Conservation (phyloP, 2,329 filamentous ascomycete species). For the Diaporthe longicolla region DNA sequence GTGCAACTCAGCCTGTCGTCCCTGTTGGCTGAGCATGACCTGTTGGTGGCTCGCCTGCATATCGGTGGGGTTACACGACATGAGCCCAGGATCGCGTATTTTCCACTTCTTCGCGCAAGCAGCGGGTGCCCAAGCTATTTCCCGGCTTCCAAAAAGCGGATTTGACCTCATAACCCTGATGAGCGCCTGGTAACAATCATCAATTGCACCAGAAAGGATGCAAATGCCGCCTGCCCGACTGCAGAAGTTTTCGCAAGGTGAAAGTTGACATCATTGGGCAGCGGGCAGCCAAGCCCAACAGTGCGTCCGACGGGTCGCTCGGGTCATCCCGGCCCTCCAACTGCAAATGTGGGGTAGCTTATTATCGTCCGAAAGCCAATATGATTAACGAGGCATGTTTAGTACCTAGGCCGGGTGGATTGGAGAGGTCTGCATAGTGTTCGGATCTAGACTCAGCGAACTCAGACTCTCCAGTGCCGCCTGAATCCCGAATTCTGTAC, state of each 20-base stretch:
- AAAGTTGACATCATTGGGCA: no score
- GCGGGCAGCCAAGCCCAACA: no score
- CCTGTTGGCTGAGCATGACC: slow-evolving; percentile 1
- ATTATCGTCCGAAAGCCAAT: neutral
- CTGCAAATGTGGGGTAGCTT: neutral
- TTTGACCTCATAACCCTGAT: no score
- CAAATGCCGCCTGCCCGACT: neutral
- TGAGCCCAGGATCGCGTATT: no score
- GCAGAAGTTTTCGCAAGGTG: neutral
- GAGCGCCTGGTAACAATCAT: no score
- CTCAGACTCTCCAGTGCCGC: no score
- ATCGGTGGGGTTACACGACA: slow-evolving; percentile 7
- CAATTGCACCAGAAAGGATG: neutral
- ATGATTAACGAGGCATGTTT: no score
- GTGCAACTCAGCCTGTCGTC: neutral
- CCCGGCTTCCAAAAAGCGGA: no score
- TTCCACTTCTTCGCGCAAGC: neutral
- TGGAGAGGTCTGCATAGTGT: neutral
- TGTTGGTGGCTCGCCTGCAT: slow-evolving; percentile 6
- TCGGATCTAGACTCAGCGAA: neutral
- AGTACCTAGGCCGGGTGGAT: no score
- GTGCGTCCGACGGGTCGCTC: no score
- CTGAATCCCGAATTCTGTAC: no score
- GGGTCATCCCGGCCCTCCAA: neutral
- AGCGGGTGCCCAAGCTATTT: neutral